A percentile compares a stretch with the other conserved stretches of the same genome.
phyloP scores from a whole-genome alignment of 331 rosid species.

The Rhamnella rubrinervis region DNA sequence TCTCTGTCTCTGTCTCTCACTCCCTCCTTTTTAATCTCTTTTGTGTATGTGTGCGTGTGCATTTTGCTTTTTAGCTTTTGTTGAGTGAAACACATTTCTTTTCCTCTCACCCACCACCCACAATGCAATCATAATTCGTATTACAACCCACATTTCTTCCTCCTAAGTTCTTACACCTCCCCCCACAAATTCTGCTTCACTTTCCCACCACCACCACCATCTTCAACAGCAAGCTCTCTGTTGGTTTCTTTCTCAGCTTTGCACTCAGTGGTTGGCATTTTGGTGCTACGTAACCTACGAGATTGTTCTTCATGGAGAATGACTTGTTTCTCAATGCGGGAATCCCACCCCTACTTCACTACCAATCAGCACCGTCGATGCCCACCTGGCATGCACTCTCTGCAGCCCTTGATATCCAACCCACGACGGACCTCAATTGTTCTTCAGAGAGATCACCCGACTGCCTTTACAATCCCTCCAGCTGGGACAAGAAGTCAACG shows the following conservation, averaged over 20 bases:
- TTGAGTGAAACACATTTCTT: slow-evolving; percentile 22
- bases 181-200: slow-evolving; percentile 23
- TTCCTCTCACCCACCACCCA: slow-evolving; percentile 18
- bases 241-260: background rate
- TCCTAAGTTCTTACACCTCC: slow-evolving; percentile 17
- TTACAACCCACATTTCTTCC: slow-evolving; percentile 26
- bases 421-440: slow-evolving; percentile 30
- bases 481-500: slow-evolving; percentile 48
- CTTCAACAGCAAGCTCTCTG: background rate
- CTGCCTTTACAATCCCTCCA: slow-evolving; percentile 43
- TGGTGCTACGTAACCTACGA: background rate
- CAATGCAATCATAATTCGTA: slow-evolving; percentile 7
- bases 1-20: slow-evolving; percentile 11
- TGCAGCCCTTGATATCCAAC: slow-evolving; percentile 50
- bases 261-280: too few species aligned
- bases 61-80: slow-evolving; percentile 27
- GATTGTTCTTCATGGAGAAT: slow-evolving; percentile 52
- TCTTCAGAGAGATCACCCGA: slow-evolving; percentile 45
- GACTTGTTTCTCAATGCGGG: slow-evolving; percentile 51
- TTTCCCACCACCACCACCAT: slow-evolving; percentile 23
- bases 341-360: slow-evolving; percentile 35
- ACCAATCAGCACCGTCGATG: slow-evolving; percentile 37
- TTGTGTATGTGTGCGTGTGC: too few species aligned
- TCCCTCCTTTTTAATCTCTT: slow-evolving; percentile 16
- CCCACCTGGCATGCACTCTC: slow-evolving; percentile 53